Evolutionary conservation across 768 basidiomycete genomes (phyloP).

Genomic region (Leccinum variicolor): DNA sequence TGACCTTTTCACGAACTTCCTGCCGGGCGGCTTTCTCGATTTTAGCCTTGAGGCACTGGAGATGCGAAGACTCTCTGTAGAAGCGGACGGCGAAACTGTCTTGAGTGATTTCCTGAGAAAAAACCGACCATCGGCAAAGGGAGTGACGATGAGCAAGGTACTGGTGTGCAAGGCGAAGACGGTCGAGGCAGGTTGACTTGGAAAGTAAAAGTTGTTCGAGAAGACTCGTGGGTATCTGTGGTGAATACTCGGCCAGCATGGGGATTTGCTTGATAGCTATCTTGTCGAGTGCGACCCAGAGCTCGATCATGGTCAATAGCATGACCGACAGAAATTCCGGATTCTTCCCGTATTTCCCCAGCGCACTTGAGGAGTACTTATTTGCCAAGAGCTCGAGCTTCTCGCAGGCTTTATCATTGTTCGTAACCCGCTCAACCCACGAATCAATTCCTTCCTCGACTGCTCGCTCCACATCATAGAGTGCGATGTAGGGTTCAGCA

Average conservation of each 20-base stretch:
- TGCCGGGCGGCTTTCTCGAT: slow-evolving; percentile 21
- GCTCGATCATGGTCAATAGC: slow-evolving; percentile 34
- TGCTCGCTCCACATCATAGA: slow-evolving; percentile 37
- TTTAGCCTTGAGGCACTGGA: slow-evolving; percentile 21
- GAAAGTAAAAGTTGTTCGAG: slow-evolving; percentile 27
- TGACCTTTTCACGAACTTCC: neutral
- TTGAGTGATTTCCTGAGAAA: slow-evolving; percentile 13
- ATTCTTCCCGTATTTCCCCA: slow-evolving; percentile 5
- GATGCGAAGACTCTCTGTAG: slow-evolving; percentile 22
- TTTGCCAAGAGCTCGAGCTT: slow-evolving; percentile 19
- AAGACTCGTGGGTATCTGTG: slow-evolving; percentile 22
- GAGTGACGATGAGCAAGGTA: slow-evolving; percentile 33
- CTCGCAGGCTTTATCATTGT: slow-evolving; percentile 7
- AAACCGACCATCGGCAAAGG: slow-evolving; percentile 26
- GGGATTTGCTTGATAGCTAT: slow-evolving; percentile 20
- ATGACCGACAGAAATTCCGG: slow-evolving; percentile 38
- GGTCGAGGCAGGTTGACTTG: slow-evolving; percentile 24
- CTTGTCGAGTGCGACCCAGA: slow-evolving; percentile 34
- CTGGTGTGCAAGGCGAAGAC: slow-evolving; percentile 21
- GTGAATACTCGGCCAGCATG: slow-evolving; percentile 30
- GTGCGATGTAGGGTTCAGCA: slow-evolving; percentile 13
- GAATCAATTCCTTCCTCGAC: slow-evolving; percentile 29
- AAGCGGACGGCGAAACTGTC: slow-evolving; percentile 35
- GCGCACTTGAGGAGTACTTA: slow-evolving; percentile 27
- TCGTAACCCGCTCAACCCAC: slow-evolving; percentile 27